Evolutionary conservation across 208 protist genomes (phyloP).

Genomic region (Vickermania spadyakhi): DNA sequence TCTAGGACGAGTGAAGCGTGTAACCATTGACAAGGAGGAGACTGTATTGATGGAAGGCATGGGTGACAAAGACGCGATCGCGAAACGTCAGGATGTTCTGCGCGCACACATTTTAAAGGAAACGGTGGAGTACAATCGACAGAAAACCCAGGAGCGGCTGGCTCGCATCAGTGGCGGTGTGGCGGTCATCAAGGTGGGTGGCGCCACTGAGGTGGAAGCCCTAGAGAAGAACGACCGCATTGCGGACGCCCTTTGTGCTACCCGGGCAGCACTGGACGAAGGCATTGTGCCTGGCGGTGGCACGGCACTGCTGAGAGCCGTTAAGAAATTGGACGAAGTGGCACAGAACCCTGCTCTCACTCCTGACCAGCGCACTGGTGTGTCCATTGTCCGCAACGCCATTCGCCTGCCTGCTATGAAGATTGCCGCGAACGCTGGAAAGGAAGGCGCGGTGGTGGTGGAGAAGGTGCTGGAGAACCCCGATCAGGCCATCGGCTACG

Average conservation of each 20-base stretch:
- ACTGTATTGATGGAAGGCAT: conserved; percentile 96
- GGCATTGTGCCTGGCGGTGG: conserved; percentile 99
- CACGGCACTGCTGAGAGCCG: conserved; percentile 92
- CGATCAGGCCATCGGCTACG: conserved; percentile 88
- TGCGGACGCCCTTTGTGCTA: conserved; percentile 98
- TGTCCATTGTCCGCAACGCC: conserved; percentile 93
- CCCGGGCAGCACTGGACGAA: conserved; percentile 97
- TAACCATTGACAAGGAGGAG: conserved; percentile 95
- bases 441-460: conserved; percentile 96
- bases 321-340: conserved; percentile 77
- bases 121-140: conserved; percentile 93
- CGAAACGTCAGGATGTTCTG: conserved; percentile 92
- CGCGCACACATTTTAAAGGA: conserved; percentile 77
- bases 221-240: conserved; percentile 99
- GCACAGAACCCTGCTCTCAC: conserved; percentile 38
- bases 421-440: conserved; percentile 97
- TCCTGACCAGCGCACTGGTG: conserved; percentile 94
- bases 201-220: conserved; percentile 98
- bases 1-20: conserved; percentile 72
- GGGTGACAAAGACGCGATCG: conserved; percentile 86
- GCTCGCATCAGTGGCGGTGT: conserved; percentile 97
- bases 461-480: conserved; percentile 91
- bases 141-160: conserved; percentile 97
- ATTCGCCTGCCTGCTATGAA: conserved; percentile 88
- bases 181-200: conserved; percentile 96